Evolutionary conservation across 2,329 filamentous ascomycete species (phyloP).

Genomic region (Pestalotiopsis fici): DNA sequence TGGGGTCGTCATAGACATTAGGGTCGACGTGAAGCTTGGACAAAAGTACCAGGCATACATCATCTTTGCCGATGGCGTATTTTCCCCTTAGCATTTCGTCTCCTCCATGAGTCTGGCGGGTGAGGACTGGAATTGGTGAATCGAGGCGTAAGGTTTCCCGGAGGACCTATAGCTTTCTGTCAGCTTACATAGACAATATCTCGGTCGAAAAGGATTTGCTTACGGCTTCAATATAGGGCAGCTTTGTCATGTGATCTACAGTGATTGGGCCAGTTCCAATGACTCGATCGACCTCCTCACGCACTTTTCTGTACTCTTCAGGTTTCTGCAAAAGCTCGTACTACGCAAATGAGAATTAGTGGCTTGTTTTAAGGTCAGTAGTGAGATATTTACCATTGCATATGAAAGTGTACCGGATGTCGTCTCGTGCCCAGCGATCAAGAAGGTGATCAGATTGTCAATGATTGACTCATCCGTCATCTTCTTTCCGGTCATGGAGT

Average conservation of each 20-base stretch:
- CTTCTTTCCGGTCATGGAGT: constrained; percentile 67
- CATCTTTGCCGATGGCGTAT: constrained; percentile 47
- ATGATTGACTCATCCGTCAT: constrained; percentile 64
- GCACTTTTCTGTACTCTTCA: constrained; percentile 44
- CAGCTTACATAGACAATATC: no score
- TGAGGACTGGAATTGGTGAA: constrained; percentile 50
- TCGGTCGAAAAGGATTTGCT: background rate
- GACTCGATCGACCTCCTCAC: constrained; percentile 53
- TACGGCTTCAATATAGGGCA: constrained; percentile 53
- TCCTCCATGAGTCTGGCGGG: constrained; percentile 39
- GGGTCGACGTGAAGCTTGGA: constrained; percentile 55
- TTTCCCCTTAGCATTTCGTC: constrained; percentile 52
- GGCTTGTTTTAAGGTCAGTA: no score
- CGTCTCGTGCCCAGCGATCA: constrained; percentile 51
- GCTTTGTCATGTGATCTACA: constrained; percentile 46
- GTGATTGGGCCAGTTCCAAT: constrained; percentile 45
- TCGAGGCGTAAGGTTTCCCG: constrained; percentile 55
- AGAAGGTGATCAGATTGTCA: constrained; percentile 61
- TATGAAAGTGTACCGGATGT: constrained; percentile 53
- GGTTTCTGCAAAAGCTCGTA: constrained; percentile 54
- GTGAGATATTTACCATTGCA: constrained; percentile 25
- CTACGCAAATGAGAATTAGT: background rate
- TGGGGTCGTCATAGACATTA: constrained; percentile 57
- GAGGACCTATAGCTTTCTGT: constrained; percentile 33
- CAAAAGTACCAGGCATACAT: constrained; percentile 44